Evolutionary conservation across 345 rosid species (phyloP), one percentile per base, ranked within the genome.

Genomic region (Adansonia digitata): DNA sequence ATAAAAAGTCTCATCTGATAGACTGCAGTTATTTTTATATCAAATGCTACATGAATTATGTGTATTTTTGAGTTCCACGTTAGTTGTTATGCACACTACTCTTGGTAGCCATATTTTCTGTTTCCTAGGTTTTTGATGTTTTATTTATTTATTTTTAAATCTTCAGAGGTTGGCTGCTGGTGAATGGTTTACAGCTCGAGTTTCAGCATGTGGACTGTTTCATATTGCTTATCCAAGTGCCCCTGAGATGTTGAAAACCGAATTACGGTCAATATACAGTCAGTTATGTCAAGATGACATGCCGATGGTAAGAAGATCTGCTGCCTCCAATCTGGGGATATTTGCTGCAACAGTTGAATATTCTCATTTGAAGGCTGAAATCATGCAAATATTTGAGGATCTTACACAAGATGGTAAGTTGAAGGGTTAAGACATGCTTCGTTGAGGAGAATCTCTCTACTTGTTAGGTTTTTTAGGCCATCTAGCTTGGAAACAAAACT

Each of bases 231-330:
- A 94, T 77, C 91, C 95, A 29, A 88, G 97, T 86, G 98, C 98
- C 48, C 76, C 95, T 9, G 97, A 94, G 75, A 63, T 71, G 78
- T 48, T 84, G 76, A 92, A 90, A 79, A 85, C 90, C 40, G 97
- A 94, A 84, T 77, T 92, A 62, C 81, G 98, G 69, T 77, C 90
- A 11, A 66, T 84, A 75, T 94, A 89, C 77, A 81, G 82, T 55
- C 97, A 92, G 77, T 83, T 94, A 42, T 94, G 98, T 82, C 95
- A 92, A 86, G 98, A 94, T 86, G 98, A 92, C 82, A 92, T 92
- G 98, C 98, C 97, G 31, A 94, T 90, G 97, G 98, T 94, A 78
- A 88, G 98, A 68, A 94, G 94, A 84, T 92, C 98, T 66, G 98
- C 98, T 43, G 97, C 97, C 34, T 81, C 95, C 15, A 94, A 92